Conservation (phyloP, 1,284 basidiomycete species). For the Cryptococcus wingfieldii region DNA sequence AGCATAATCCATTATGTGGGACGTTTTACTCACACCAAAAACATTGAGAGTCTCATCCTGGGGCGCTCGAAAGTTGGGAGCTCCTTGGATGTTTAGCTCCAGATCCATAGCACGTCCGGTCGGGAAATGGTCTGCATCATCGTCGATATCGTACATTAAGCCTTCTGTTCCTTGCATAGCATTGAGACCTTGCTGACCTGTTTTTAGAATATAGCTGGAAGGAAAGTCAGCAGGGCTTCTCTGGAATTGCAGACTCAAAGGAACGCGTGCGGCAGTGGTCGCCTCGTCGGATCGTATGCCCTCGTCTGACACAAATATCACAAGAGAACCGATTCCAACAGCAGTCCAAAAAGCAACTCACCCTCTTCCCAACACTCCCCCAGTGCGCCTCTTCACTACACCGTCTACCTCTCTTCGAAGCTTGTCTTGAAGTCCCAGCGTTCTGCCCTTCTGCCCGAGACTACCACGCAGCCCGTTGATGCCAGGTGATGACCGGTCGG, state of each 20-base stretch:
- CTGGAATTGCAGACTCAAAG: background rate
- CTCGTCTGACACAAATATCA: background rate
- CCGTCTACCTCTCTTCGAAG: conserved; percentile 40
- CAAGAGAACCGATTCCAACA: no score
- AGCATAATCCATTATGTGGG: background rate
- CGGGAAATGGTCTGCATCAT: conserved; percentile 68
- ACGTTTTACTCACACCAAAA: conserved; percentile 58
- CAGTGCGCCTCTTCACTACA: conserved; percentile 80
- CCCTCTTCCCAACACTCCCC: conserved; percentile 79
- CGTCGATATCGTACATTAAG: conserved; percentile 4
- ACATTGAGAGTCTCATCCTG: conserved; percentile 74
- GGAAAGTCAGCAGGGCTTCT: background rate
- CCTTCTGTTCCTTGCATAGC: conserved; percentile 1
- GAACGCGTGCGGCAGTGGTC: background rate
- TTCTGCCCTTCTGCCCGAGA: conserved; percentile 9
- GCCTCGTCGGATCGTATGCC: background rate
- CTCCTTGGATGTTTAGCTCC: conserved; percentile 83
- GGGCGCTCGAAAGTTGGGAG: conserved; percentile 89
- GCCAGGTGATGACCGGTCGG: conserved; percentile 1
- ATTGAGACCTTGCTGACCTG: conserved; percentile 48
- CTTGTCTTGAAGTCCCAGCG: conserved; percentile 35
- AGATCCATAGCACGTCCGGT: conserved; percentile 79
- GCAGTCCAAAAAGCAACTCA: conserved; percentile 16
- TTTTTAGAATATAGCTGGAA: conserved; percentile 75
- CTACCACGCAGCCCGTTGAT: background rate